phyloP scores from a whole-genome alignment of 345 rosid species.

The Euclidium syriacum region DNA sequence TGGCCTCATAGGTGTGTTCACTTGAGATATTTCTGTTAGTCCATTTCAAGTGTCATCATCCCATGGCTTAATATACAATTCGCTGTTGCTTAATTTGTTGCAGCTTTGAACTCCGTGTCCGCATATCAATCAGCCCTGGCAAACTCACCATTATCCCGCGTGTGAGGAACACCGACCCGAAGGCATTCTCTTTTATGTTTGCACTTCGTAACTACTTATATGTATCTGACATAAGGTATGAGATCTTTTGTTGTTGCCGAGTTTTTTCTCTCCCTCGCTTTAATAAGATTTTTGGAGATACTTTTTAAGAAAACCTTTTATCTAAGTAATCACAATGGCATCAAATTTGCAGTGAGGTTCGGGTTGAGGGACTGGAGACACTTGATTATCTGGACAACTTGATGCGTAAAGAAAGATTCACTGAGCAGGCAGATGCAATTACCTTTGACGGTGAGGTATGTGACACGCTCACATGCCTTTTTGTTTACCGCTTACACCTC shows the following conservation, averaged over 20 bases:
- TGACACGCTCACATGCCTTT: neutral
- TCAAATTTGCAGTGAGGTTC: slow-evolving; percentile 73
- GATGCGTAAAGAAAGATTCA: slow-evolving; percentile 50
- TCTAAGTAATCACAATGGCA: slow-evolving; percentile 11
- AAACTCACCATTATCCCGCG: slow-evolving; percentile 84
- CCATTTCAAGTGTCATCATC: neutral
- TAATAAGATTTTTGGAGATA: neutral
- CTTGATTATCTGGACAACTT: slow-evolving; percentile 80
- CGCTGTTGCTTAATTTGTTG: slow-evolving; percentile 11
- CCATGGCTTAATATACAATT: neutral
- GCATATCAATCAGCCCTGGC: slow-evolving; percentile 61
- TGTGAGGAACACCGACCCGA: slow-evolving; percentile 77
- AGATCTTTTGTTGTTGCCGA: neutral
- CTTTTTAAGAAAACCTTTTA: neutral
- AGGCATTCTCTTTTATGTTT: slow-evolving; percentile 69
- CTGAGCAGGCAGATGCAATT: slow-evolving; percentile 90
- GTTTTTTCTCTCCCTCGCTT: neutral
- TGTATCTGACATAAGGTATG: slow-evolving; percentile 90
- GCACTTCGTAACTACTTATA: slow-evolving; percentile 65
- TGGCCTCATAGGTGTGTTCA: slow-evolving; percentile 70
- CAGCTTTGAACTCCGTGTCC: slow-evolving; percentile 94
- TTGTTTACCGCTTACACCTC: neutral
- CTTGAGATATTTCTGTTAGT: neutral
- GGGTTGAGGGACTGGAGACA: slow-evolving; percentile 89
- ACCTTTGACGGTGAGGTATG: slow-evolving; percentile 80